Evolutionary conservation across 257 asterid genomes (phyloP).

Genomic region (Mitragyna speciosa): DNA sequence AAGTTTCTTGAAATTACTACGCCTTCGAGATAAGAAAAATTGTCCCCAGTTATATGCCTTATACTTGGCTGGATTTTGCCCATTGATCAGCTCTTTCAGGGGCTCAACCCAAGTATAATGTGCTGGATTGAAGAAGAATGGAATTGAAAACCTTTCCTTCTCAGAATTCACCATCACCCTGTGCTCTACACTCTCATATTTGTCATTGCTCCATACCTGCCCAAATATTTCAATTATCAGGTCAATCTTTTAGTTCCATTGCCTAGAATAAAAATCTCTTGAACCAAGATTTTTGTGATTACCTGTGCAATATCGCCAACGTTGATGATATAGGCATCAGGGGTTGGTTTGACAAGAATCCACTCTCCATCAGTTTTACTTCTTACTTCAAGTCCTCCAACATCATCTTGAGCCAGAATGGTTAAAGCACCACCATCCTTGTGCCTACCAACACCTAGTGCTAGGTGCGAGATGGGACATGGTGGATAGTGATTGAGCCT

Average conservation of each 20-base stretch:
- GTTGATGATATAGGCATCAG: slow-evolving; percentile 60
- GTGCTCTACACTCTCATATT: slow-evolving; percentile 76
- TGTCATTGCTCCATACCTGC: slow-evolving; percentile 77
- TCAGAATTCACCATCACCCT: slow-evolving; percentile 55
- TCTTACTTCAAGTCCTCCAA: slow-evolving; percentile 74
- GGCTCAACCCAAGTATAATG: slow-evolving; percentile 59
- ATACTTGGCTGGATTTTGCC: slow-evolving; percentile 48
- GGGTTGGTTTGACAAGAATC: slow-evolving; percentile 66
- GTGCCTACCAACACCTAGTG: slow-evolving; percentile 73
- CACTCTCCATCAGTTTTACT: slow-evolving; percentile 71
- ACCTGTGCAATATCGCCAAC: slow-evolving; percentile 76
- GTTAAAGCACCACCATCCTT: slow-evolving; percentile 66
- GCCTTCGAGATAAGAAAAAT: slow-evolving; percentile 49
- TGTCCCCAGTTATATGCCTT: slow-evolving; percentile 66
- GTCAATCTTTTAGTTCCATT: background rate
- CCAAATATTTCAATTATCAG: background rate
- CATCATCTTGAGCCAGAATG: slow-evolving; percentile 61
- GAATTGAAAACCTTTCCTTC: slow-evolving; percentile 62
- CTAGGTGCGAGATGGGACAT: slow-evolving; percentile 64
- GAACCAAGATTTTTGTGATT: background rate
- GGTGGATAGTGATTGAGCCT: slow-evolving; percentile 72
- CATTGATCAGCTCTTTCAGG: slow-evolving; percentile 45
- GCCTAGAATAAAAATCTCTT: background rate
- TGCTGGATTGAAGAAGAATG: slow-evolving; percentile 66
- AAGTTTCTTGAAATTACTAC: slow-evolving; percentile 56